Conservation (phyloP, 352 stramenopile genomes). For the Phytophthora chlamydospora region DNA sequence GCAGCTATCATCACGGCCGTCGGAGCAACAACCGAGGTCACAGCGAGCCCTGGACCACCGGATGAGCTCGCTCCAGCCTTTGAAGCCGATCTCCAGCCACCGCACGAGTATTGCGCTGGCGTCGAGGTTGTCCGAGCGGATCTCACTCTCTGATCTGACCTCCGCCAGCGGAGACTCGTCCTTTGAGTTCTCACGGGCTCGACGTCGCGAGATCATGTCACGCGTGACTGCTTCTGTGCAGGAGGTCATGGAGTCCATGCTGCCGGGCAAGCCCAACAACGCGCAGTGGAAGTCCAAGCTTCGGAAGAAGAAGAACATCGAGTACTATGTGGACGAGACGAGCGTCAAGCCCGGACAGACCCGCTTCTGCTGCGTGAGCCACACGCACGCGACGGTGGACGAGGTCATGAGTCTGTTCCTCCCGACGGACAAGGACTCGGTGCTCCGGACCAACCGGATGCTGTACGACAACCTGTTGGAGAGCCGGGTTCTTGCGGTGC, state of each 20-base stretch:
- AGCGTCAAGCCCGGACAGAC: constrained; percentile 39
- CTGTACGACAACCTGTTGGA: constrained; percentile 56
- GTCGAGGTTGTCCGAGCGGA: neutral
- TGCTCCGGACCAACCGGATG: constrained; percentile 50
- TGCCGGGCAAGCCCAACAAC: constrained; percentile 32
- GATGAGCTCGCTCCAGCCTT: too few species aligned
- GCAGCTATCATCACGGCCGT: constrained; percentile 4
- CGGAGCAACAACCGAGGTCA: neutral
- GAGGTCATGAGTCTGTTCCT: constrained; percentile 56
- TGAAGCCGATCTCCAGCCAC: too few species aligned
- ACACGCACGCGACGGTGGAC: constrained; percentile 41
- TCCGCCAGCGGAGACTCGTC: neutral
- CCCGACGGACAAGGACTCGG: constrained; percentile 38
- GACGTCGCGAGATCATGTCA: constrained; percentile 24
- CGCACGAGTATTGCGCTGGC: too few species aligned
- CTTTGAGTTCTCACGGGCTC: constrained; percentile 16
- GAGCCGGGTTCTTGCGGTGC: constrained; percentile 39
- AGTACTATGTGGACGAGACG: constrained; percentile 53
- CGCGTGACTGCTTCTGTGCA: constrained; percentile 31
- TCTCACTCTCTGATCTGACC: neutral
- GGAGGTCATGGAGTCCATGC: constrained; percentile 47
- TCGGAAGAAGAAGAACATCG: constrained; percentile 41
- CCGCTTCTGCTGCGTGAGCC: constrained; percentile 54
- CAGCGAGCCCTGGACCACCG: too few species aligned
- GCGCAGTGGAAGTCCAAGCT: constrained; percentile 48